Evolutionary conservation across 2,329 filamentous ascomycete species (phyloP).

Genomic region (Huntiella savannae): DNA sequence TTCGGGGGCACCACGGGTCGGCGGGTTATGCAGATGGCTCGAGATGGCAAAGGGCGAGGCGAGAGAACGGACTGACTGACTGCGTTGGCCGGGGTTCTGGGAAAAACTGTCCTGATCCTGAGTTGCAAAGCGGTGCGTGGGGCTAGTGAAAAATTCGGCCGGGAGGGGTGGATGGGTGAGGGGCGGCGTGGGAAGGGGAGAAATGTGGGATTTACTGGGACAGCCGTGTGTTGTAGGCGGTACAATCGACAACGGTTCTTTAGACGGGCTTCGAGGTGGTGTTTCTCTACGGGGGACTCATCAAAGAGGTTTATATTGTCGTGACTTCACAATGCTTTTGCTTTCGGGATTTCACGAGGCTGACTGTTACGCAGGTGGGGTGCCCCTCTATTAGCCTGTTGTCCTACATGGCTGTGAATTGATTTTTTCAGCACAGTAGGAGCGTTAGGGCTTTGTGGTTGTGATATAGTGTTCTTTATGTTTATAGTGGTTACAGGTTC

Average conservation of each 20-base stretch:
- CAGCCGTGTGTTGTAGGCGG: background rate
- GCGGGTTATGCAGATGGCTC: background rate
- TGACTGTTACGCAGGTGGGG: constrained; percentile 4
- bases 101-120: constrained; percentile 12
- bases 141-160: constrained; percentile 12
- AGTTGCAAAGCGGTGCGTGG: constrained; percentile 7
- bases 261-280: background rate
- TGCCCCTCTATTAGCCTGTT: background rate
- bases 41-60: constrained; percentile 2
- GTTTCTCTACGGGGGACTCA: no score
- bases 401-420: constrained; percentile 4
- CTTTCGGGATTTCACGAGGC: background rate
- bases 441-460: constrained; percentile 8
- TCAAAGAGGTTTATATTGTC: no score
- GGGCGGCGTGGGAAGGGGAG: constrained; percentile 9
- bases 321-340: background rate
- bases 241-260: background rate
- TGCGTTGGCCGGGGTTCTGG: background rate
- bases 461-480: no score
- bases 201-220: constrained; percentile 9
- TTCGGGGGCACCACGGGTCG: no score
- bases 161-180: constrained; percentile 6
- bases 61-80: background rate
- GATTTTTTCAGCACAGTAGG: constrained; percentile 8
- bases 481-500: no score